A percentile compares a stretch with the other conserved stretches of the same genome.
Conservation (phyloP, 352 stramenopile genomes). For the Phytopythium helicoides region DNA sequence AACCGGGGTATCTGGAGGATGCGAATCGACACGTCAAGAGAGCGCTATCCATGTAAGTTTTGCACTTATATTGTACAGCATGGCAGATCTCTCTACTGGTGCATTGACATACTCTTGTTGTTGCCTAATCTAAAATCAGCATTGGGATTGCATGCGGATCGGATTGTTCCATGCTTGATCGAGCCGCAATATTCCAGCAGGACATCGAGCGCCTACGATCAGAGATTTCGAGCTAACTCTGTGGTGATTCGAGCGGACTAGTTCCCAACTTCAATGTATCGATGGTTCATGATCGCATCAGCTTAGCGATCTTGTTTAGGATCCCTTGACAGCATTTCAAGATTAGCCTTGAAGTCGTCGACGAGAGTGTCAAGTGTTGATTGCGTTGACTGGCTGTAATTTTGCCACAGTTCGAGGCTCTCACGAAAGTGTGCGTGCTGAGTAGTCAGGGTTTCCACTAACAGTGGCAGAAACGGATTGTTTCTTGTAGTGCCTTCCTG, state of each 20-base stretch:
- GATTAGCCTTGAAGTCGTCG: constrained; percentile 5
- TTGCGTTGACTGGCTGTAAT: neutral
- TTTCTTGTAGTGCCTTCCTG: constrained; percentile 18
- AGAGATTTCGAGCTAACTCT: no score
- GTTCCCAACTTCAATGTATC: no score
- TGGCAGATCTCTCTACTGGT: neutral
- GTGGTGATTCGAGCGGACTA: no score
- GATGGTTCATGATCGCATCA: no score
- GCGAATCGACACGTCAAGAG: constrained; percentile 1
- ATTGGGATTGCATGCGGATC: neutral
- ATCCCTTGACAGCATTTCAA: no score
- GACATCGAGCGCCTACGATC: neutral
- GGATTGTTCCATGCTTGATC: constrained; percentile 2
- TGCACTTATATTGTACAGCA: neutral
- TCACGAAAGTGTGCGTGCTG: neutral
- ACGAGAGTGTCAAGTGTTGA: neutral
- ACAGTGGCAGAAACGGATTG: constrained; percentile 2
- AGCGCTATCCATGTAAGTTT: neutral
- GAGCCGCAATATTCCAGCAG: constrained; percentile 1
- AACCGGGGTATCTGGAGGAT: neutral
- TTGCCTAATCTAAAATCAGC: neutral
- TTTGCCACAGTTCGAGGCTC: constrained; percentile 1
- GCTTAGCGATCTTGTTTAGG: no score
- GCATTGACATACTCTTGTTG: neutral
- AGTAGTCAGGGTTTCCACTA: neutral